A percentile compares a stretch with the other conserved stretches of the same genome.
phyloP scores from a whole-genome alignment of 169 alveolate species.

The Eimeria maxima region DNA sequence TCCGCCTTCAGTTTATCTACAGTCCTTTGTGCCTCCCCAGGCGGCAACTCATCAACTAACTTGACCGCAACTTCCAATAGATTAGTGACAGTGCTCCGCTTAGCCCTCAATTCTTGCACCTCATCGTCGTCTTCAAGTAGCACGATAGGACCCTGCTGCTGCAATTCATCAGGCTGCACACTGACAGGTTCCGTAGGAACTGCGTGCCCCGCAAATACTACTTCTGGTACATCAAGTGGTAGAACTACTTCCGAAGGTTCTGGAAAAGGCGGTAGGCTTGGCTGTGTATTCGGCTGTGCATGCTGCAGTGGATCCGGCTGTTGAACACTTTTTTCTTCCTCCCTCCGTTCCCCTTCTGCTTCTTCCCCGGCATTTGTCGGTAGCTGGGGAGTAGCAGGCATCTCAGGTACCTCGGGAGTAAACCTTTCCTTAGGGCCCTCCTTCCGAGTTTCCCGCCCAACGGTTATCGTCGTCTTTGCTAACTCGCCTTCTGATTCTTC shows the following conservation, averaged over 20 bases:
- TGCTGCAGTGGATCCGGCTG: not conserved
- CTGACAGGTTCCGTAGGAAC: not conserved
- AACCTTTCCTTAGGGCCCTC: not conserved
- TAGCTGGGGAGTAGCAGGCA: not conserved
- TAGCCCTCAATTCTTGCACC: not conserved
- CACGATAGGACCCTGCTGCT: not conserved
- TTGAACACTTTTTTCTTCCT: not conserved
- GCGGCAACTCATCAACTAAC: not conserved
- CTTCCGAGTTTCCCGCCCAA: not conserved
- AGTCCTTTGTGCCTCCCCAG: not conserved
- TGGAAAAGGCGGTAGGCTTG: not conserved
- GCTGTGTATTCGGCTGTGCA: not conserved
- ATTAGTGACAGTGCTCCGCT: not conserved
- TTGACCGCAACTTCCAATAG: not conserved
- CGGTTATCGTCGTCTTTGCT: not conserved
- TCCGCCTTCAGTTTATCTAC: not conserved
- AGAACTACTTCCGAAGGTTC: not conserved
- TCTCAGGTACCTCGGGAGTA: not conserved
- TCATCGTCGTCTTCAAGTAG: not conserved
- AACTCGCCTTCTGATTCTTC: not conserved
- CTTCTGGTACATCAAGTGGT: not conserved
- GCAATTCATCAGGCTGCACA: not conserved
- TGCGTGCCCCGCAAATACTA: not conserved
- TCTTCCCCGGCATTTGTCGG: not conserved
- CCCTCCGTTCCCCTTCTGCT: not conserved